phyloP scores from a whole-genome alignment of 768 basidiomycete genomes.

The Chiua virens region DNA sequence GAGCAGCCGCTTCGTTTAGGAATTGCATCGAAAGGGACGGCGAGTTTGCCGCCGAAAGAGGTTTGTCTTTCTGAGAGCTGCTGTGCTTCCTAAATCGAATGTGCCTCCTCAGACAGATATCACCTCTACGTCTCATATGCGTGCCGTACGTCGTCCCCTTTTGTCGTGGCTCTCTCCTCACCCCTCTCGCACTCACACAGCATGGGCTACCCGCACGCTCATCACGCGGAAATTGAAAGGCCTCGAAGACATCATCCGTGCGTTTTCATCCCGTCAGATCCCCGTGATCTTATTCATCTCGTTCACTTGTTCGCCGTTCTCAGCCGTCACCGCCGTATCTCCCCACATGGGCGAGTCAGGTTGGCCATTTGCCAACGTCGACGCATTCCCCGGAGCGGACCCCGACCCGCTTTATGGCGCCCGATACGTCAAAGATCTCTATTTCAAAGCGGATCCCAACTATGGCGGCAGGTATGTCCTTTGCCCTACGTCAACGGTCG shows the following conservation, averaged over 20 bases:
- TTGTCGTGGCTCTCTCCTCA: too few species aligned
- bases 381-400: slow-evolving; percentile 71
- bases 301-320: background rate
- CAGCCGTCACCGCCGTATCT: slow-evolving; percentile 80
- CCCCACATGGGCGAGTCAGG: slow-evolving; percentile 82
- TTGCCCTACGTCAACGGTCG: background rate
- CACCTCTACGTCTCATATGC: slow-evolving; percentile 87
- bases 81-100: background rate
- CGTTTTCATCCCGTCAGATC: slow-evolving; percentile 26
- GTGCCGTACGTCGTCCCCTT: slow-evolving; percentile 58
- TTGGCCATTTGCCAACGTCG: slow-evolving; percentile 81
- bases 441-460: slow-evolving; percentile 69
- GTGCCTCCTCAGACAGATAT: slow-evolving; percentile 64
- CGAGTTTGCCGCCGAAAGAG: slow-evolving; percentile 72
- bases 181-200: slow-evolving; percentile 32
- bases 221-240: slow-evolving; percentile 92
- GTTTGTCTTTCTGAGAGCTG: slow-evolving; percentile 37
- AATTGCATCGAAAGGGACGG: slow-evolving; percentile 55
- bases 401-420: slow-evolving; percentile 70
- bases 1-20: slow-evolving; percentile 53
- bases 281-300: background rate
- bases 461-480: slow-evolving; percentile 63
- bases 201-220: slow-evolving; percentile 92
- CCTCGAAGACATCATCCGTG: slow-evolving; percentile 79
- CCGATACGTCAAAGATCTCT: slow-evolving; percentile 80